Base-by-base conservation (phyloP, 179 eudicot species). In the Gypsophila paniculata region DNA sequence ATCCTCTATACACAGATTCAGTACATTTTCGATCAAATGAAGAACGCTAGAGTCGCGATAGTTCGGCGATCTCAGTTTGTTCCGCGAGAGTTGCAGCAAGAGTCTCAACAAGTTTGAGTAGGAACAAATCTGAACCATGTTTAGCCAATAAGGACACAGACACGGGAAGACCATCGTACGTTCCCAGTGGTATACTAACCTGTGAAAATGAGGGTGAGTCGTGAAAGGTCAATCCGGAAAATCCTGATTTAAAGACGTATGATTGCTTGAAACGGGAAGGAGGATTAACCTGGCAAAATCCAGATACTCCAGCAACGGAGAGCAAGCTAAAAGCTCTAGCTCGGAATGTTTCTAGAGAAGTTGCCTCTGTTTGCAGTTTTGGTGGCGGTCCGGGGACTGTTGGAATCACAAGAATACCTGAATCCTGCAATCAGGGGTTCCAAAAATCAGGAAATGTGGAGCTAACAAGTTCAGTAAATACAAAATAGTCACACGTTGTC, bases 361-460 rank as follows among this genome's bases (percentile, higher is more conserved):
- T 74, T 21, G 87, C 74, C 61, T 85, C 90, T 34, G 91, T 85
- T 74, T 76, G 84, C 59, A 94, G 72, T 76, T 88, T 86, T 32
- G 98, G 97, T 46, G 98, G 97, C 8, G 89, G 91, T 18, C 97
- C 90, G 8, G 97, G 93, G 79, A 91, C 90, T 57, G 96, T 82
- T 18, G 98, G 98, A 61, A 93, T 84, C 65, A 86, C 97, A 10
- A 91, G 80, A 60, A 93, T 72, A 61, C 91, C 89, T 59, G 17
- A 75, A 72, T 88, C 93, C 98, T 93, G 51, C 48, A 65, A 57
- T 19, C 19, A 14, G 61, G 5, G 4, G 25, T 4, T 39, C 59
- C 13, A 11, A 25, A 10, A 22, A 10, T 42, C 22, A 23, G 44
- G 25, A 46, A 8, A 15, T 5, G 8, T 21, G 5, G 32, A 54